Conservation (phyloP, 1,284 basidiomycete species). For the Rhodotorula sp. region DNA sequence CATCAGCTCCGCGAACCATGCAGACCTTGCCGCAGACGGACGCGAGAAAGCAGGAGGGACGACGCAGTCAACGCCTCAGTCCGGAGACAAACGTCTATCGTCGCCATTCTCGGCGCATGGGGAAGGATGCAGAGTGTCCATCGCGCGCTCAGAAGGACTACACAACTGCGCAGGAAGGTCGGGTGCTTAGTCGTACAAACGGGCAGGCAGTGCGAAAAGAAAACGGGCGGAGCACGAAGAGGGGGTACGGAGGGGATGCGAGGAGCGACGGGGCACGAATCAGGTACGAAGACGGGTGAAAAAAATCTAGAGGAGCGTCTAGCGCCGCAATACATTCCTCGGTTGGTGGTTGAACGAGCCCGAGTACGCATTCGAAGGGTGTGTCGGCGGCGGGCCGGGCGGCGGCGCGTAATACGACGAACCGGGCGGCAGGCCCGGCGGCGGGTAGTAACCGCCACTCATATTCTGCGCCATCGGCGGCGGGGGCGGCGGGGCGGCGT, state of each 20-base stretch:
- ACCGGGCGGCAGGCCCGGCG: no score
- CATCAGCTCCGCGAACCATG: no score
- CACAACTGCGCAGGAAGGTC: neutral
- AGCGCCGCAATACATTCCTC: neutral
- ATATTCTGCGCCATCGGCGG: neutral
- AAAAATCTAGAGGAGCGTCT: no score
- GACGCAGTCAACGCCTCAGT: no score
- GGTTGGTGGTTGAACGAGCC: neutral
- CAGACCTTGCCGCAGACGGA: no score
- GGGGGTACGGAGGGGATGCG: neutral
- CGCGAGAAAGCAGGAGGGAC: no score
- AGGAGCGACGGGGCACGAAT: no score
- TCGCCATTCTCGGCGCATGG: no score
- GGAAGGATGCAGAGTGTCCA: no score
- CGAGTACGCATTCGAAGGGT: neutral
- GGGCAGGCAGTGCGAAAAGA: neutral
- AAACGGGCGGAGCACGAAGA: no score
- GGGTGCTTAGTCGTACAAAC: neutral
- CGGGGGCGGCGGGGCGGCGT: neutral
- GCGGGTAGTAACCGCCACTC: slow-evolving; percentile 14
- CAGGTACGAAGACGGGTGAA: no score
- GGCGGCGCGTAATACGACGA: neutral
- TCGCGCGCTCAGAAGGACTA: neutral
- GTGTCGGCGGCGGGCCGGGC: slow-evolving; percentile 7
- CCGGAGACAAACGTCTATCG: no score